A percentile compares a stretch with the other conserved stretches of the same genome.
Evolutionary conservation across 768 basidiomycete genomes (phyloP).

Genomic region (Amanita pallidorosea): DNA sequence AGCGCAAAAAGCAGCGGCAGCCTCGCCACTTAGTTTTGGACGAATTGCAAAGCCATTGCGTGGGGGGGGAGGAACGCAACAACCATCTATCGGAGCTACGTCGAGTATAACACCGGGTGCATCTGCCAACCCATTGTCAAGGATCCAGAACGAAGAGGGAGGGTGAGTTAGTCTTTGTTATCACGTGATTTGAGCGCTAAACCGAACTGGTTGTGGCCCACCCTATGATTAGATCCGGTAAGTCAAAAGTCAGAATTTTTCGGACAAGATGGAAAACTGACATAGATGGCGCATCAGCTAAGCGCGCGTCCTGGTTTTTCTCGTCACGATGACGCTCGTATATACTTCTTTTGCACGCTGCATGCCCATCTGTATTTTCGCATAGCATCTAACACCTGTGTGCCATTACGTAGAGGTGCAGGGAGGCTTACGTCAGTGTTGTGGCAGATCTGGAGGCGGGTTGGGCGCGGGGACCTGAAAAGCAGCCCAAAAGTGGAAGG

Average conservation of each 20-base stretch:
- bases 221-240: conserved; percentile 25
- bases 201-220: conserved; percentile 11
- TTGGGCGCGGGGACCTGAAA: conserved; percentile 24
- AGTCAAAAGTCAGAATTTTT: conserved; percentile 14
- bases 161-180: conserved; percentile 33
- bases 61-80: conserved; percentile 70
- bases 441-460: conserved; percentile 5
- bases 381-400: conserved; percentile 11
- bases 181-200: conserved; percentile 11
- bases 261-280: conserved; percentile 8
- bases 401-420: background rate
- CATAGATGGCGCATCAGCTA: conserved; percentile 37
- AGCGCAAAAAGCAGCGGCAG: conserved; percentile 74
- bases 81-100: conserved; percentile 29
- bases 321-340: conserved; percentile 50
- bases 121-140: conserved; percentile 52
- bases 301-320: conserved; percentile 93
- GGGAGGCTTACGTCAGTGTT: conserved; percentile 12
- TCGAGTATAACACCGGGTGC: conserved; percentile 32
- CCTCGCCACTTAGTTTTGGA: conserved; percentile 73
- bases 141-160: conserved; percentile 76
- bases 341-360: conserved; percentile 4
- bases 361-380: conserved; percentile 12
- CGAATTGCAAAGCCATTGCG: conserved; percentile 95
- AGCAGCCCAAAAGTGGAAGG: conserved; percentile 12